Evolutionary conservation across 2,329 filamentous ascomycete genomes (phyloP).

Genomic region (Ophiostoma tasmaniense): DNA sequence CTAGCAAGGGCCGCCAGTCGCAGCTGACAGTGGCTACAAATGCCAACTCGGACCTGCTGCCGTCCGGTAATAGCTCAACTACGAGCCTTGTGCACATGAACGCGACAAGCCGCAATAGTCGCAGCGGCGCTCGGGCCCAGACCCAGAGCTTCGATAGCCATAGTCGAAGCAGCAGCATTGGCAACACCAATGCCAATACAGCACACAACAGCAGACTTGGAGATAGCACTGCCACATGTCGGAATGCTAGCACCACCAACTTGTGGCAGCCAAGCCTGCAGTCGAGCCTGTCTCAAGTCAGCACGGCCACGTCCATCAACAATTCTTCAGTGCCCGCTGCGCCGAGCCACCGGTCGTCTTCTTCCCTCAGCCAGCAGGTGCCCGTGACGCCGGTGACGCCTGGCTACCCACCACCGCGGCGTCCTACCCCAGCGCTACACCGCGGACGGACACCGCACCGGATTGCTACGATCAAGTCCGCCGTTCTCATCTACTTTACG

Average conservation of each 20-base stretch:
- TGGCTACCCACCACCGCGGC: slow-evolving; percentile 21
- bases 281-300: neutral
- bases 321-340: neutral
- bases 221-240: neutral
- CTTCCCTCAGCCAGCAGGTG: slow-evolving; percentile 13
- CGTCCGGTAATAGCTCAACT: slow-evolving; percentile 15
- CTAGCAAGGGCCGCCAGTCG: neutral
- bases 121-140: neutral
- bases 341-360: neutral
- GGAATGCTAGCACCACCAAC: slow-evolving; percentile 4
- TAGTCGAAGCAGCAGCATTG: slow-evolving; percentile 1
- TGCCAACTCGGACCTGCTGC: neutral
- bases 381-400: slow-evolving; percentile 25
- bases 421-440: slow-evolving; percentile 30
- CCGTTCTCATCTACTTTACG: slow-evolving; percentile 84
- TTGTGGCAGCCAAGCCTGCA: slow-evolving; percentile 3
- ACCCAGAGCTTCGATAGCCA: neutral
- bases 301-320: neutral
- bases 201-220: neutral
- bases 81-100: slow-evolving; percentile 13
- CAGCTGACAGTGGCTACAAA: neutral
- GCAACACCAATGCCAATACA: slow-evolving; percentile 1
- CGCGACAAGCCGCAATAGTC: neutral
- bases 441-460: slow-evolving; percentile 40
- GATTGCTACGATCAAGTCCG: slow-evolving; percentile 81